Conservation (phyloP, 2,329 filamentous ascomycete species). For the Alternaria conjuncta region DNA sequence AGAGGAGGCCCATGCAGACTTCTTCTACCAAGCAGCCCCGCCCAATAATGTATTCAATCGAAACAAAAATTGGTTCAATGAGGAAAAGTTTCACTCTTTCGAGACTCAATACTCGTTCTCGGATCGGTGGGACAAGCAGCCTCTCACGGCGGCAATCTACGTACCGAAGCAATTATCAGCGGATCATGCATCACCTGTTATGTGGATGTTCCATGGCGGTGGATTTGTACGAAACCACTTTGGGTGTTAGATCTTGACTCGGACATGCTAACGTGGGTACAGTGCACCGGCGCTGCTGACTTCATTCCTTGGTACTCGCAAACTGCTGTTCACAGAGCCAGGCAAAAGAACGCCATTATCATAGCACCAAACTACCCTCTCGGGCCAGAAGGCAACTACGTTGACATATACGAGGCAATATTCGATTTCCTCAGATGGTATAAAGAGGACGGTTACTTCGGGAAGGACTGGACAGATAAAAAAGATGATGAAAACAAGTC, state of each 20-base stretch:
- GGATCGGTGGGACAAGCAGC: not conserved
- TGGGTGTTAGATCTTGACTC: not conserved
- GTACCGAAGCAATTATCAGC: not conserved
- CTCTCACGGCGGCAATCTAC: not conserved
- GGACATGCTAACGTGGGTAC: not conserved
- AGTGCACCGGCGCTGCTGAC: slow-evolving; percentile 1
- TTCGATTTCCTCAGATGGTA: not conserved
- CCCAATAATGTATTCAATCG: not conserved
- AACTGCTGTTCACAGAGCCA: not conserved
- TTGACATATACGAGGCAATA: not conserved
- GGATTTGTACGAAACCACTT: not conserved
- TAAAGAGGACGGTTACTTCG: not conserved
- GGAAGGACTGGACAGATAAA: too few species aligned
- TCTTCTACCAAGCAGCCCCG: not conserved
- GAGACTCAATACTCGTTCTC: not conserved
- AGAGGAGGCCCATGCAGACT: not conserved
- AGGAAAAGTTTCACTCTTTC: not conserved
- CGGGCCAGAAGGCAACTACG: slow-evolving; percentile 1
- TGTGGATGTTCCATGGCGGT: not conserved
- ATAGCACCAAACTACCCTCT: slow-evolving; percentile 9
- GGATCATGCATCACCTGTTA: not conserved
- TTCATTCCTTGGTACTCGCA: not conserved
- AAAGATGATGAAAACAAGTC: too few species aligned
- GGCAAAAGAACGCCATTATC: not conserved
- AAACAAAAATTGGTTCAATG: not conserved